Base-by-base conservation (phyloP, 768 basidiomycete species). In the Amanita fuliginea region DNA sequence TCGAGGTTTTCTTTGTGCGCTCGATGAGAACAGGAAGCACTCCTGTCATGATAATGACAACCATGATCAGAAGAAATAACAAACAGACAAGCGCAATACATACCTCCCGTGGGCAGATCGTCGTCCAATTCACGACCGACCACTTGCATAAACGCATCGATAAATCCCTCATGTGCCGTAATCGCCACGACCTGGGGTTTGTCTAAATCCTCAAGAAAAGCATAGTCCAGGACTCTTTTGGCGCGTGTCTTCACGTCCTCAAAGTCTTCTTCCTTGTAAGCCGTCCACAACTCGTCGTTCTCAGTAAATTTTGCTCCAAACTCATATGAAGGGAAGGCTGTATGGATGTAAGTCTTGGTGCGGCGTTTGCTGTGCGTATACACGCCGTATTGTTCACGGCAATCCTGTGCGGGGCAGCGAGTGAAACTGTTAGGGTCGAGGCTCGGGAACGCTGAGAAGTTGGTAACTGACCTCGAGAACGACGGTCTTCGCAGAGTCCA, bases 281-380 rank as follows among this genome's bases (percentile, higher is more conserved):
- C 50, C 1, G 63, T 56, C 84, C 84, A 88, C 0, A 80, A 60
- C n/a, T 69, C 64, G 56, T 89, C 86, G 11, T 77, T 67, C 58
- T 88, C 85, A 0, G 71, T 62, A 47, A 89, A 76, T 0, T 69
- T 74, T 1, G 60, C 56, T 87, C 83, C n/a, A n/a, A 40, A 86
- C 72, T 5, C 44, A 57, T 80, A 80, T 3, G 63, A 59, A 0
- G 80, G 78, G 57, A 77, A 86, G 6, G 68, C 55, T 0, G 49
- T 49, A 0, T 60, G 54, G 52, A 88, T 80, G 47, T 75, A 69
- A 0, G 74, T 68, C 28, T 63, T 67, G 1, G 70, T 66, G 16
- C 69, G 67, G 13, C 86, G 75, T 54, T 75, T 73, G 61, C 88
- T 86, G 56, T 83, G 86, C 0, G 84, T 86, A 51, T 86, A 83